Evolutionary conservation across 805 yeast species (phyloP).

Genomic region (Scheffersomyces lignosus): DNA sequence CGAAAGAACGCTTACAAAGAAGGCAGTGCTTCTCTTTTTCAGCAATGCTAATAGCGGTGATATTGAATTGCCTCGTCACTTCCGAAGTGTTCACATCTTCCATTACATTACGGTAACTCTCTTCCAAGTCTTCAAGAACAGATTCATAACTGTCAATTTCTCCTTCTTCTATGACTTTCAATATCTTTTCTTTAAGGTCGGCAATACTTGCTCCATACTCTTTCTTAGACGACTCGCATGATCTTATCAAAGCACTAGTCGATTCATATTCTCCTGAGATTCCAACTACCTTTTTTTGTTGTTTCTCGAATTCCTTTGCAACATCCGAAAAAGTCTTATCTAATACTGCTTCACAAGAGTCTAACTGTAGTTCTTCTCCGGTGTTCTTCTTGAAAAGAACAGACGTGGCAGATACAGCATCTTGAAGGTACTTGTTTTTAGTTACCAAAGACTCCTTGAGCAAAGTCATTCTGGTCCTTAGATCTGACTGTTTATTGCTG

Average conservation of each 20-base stretch:
- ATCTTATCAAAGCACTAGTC: neutral
- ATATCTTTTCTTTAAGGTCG: slow-evolving; percentile 12
- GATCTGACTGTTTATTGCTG: slow-evolving; percentile 58
- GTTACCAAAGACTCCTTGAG: slow-evolving; percentile 38
- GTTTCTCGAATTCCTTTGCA: slow-evolving; percentile 2
- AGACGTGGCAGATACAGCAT: slow-evolving; percentile 23
- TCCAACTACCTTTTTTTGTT: slow-evolving; percentile 2
- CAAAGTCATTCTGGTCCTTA: slow-evolving; percentile 53
- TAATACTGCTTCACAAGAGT: slow-evolving; percentile 11
- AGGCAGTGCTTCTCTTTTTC: slow-evolving; percentile 58
- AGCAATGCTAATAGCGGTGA: slow-evolving; percentile 67
- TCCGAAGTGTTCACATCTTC: slow-evolving; percentile 68
- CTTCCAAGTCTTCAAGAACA: slow-evolving; percentile 56
- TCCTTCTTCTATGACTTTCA: slow-evolving; percentile 26
- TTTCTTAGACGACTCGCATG: neutral
- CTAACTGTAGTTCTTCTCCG: slow-evolving; percentile 13
- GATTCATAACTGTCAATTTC: slow-evolving; percentile 54
- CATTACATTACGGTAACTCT: slow-evolving; percentile 57
- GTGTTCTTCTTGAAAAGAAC: slow-evolving; percentile 17
- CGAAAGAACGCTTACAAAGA: slow-evolving; percentile 70
- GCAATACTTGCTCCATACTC: neutral
- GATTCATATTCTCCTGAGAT: slow-evolving; percentile 5
- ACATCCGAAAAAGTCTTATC: slow-evolving; percentile 1
- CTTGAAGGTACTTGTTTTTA: slow-evolving; percentile 26
- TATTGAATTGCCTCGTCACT: slow-evolving; percentile 69